These are phyloP conservation scores for Abelmoschus esculentus DNA, from an alignment of 345 rosid genomes.

Conservation along the genomic window DNA sequence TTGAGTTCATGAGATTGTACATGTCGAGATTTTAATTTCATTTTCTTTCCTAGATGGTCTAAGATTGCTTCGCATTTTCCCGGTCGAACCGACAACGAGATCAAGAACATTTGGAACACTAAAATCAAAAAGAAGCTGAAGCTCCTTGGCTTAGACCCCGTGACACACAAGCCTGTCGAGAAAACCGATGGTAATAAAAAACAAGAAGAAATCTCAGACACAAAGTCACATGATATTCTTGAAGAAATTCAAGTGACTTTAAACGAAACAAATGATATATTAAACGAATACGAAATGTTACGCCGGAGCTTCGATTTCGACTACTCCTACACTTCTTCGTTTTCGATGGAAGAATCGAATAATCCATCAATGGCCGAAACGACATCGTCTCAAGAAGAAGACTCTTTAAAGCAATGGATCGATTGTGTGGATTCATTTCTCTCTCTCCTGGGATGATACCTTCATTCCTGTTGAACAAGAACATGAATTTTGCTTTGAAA, in stretches of 20 bases:
- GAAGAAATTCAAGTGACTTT: conserved; percentile 10
- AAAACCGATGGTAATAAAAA: conserved; percentile 17
- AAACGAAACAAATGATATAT: conserved; percentile 23
- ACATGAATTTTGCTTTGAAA: neutral
- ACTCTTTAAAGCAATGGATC: conserved; percentile 38
- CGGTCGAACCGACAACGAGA: conserved; percentile 90
- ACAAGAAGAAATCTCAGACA: conserved; percentile 19
- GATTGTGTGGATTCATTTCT: conserved; percentile 56
- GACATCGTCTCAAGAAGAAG: conserved; percentile 21
- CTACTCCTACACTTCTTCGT: conserved; percentile 29
- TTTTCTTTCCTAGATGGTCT: conserved; percentile 53
- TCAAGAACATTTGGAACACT: conserved; percentile 92
- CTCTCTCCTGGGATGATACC: conserved; percentile 57
- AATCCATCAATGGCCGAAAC: conserved; percentile 8
- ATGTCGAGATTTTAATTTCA: neutral
- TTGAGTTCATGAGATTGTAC: no score
- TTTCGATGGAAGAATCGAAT: conserved; percentile 25
- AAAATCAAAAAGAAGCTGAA: conserved; percentile 72
- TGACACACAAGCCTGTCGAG: conserved; percentile 44
- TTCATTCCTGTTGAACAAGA: conserved; percentile 35
- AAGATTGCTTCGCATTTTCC: conserved; percentile 86
- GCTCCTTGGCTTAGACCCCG: conserved; percentile 56
- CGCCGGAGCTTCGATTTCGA: conserved; percentile 32
- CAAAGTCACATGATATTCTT: conserved; percentile 13
- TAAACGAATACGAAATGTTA: conserved; percentile 29